A percentile compares a stretch with the other conserved stretches of the same genome.
Evolutionary conservation across 2,329 filamentous ascomycete genomes (phyloP).

Genomic region (Neoarthrinium moseri): DNA sequence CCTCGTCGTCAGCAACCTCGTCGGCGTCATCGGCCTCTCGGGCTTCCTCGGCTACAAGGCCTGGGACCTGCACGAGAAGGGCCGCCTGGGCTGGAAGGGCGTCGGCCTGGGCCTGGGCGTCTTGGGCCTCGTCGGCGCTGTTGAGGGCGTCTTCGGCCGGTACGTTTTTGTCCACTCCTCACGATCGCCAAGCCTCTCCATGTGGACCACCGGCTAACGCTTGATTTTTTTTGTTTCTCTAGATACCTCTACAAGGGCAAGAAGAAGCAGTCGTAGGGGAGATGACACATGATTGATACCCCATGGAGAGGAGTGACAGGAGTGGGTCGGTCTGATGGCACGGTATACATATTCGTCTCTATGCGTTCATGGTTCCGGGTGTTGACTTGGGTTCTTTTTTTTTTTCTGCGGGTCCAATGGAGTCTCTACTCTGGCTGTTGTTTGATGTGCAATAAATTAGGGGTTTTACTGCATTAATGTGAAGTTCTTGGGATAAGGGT

Average conservation of each 20-base stretch:
- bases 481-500: too few relatives aligned
- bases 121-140: slow-evolving; percentile 45
- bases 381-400: not conserved
- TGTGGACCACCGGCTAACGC: not conserved
- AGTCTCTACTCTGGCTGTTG: slow-evolving; percentile 4
- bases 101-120: slow-evolving; percentile 51
- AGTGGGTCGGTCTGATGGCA: not conserved
- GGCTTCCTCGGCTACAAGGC: slow-evolving; percentile 55
- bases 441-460: slow-evolving; percentile 6
- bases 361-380: slow-evolving; percentile 3
- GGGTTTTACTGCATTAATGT: slow-evolving; percentile 4
- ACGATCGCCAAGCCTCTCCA: not conserved
- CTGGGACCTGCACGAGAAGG: slow-evolving; percentile 54
- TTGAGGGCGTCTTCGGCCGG: slow-evolving; percentile 48
- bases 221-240: too few relatives aligned
- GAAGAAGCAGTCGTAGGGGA: slow-evolving; percentile 25
- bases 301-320: not conserved
- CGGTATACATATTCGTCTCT: not conserved
- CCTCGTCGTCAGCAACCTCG: slow-evolving; percentile 45
- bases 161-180: slow-evolving; percentile 28
- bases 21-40: slow-evolving; percentile 51
- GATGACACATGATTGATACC: not conserved
- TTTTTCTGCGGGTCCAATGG: not conserved
- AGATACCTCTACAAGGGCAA: slow-evolving; percentile 32
- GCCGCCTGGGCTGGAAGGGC: slow-evolving; percentile 48